Conservation (phyloP, 495 filamentous ascomycete genomes). For the Aspergillus wentii region DNA sequence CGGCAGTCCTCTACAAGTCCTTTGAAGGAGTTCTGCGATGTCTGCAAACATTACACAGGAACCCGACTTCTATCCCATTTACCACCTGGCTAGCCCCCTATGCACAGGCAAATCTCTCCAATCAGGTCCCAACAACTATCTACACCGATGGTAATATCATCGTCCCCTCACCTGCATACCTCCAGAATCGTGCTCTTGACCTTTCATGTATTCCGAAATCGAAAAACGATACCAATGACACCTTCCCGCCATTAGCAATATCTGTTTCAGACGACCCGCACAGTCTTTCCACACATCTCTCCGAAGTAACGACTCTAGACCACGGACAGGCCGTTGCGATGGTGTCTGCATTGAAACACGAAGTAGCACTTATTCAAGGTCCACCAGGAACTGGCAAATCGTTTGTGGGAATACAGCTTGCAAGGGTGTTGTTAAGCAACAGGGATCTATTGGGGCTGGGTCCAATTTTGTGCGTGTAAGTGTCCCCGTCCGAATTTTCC, state of each 20-base stretch:
- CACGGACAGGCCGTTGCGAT: conserved; percentile 53
- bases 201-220: not conserved
- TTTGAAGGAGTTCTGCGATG: conserved; percentile 55
- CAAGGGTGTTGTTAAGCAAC: conserved; percentile 56
- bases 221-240: not conserved
- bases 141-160: not conserved
- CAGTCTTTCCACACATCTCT: not conserved
- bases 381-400: conserved; percentile 73
- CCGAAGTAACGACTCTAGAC: conserved; percentile 41
- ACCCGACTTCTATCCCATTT: conserved; percentile 15
- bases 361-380: conserved; percentile 63
- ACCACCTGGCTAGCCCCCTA: conserved; percentile 2
- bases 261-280: not conserved
- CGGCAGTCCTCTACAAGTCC: conserved; percentile 52
- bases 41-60: conserved; percentile 45
- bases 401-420: conserved; percentile 31
- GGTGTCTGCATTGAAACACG: conserved; percentile 46
- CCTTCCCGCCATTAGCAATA: not conserved
- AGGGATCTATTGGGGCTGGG: conserved; percentile 40
- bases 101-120: too few species aligned
- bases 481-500: too few species aligned
- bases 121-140: too few species aligned
- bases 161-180: not conserved
- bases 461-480: conserved; percentile 48
- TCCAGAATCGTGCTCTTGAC: not conserved